phyloP scores from a whole-genome alignment of 805 yeast species.

The Starmerella potacharoeniae region DNA sequence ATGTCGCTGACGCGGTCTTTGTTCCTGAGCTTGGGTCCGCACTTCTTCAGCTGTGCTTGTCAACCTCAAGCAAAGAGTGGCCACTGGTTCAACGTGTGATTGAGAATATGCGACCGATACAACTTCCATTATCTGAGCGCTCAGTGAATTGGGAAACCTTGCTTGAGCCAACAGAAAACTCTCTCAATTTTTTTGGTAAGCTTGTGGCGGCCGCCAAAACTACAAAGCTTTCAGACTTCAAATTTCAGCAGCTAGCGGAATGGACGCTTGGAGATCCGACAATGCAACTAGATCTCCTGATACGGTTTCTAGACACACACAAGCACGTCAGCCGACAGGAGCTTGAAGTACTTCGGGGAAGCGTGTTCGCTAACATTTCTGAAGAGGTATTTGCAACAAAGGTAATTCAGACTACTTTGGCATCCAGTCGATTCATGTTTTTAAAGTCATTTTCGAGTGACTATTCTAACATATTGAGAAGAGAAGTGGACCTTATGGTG shows the following conservation, averaged over 20 bases:
- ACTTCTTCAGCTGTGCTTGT: conserved; percentile 20
- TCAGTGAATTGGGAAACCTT: neutral
- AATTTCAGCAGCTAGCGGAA: conserved; percentile 15
- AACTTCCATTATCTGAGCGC: too few relatives aligned
- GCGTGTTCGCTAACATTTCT: conserved; percentile 12
- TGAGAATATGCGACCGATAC: neutral
- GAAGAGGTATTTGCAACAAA: conserved; percentile 4
- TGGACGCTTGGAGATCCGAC: conserved; percentile 15
- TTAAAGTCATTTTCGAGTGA: conserved; percentile 1
- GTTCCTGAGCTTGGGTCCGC: conserved; percentile 11
- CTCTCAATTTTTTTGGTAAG: conserved; percentile 2
- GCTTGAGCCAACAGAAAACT: neutral
- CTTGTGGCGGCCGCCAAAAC: conserved; percentile 7
- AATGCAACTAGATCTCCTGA: conserved; percentile 14
- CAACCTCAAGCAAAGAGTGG: conserved; percentile 2
- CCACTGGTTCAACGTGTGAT: conserved; percentile 7
- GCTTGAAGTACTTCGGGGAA: conserved; percentile 3
- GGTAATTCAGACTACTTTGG: conserved; percentile 7
- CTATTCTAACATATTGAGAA: neutral
- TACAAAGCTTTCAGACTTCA: neutral
- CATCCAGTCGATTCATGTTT: conserved; percentile 11
- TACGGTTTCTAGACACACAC: conserved; percentile 4
- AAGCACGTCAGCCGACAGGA: conserved; percentile 6
- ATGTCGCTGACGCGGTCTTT: conserved; percentile 13
- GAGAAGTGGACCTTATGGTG: conserved; percentile 5